Percentiles rank a stretch among this genome's conserved stretches.
Evolutionary conservation across 352 stramenopile genomes (phyloP).

Genomic region (Pythium pyrilobum): DNA sequence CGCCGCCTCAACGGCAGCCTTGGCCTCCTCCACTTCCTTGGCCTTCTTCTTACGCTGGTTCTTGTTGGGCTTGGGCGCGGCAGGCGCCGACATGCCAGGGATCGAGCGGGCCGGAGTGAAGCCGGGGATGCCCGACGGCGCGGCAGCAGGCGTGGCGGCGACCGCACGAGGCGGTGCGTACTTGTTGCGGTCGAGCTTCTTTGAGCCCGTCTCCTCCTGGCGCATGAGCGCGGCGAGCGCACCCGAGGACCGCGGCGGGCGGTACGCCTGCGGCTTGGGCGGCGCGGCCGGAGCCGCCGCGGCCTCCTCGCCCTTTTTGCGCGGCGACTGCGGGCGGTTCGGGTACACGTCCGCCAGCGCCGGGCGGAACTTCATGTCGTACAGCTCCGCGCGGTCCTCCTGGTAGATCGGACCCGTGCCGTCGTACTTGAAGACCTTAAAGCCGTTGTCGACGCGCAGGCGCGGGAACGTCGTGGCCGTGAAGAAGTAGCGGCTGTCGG

Average conservation of each 20-base stretch:
- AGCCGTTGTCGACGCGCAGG: constrained; percentile 98
- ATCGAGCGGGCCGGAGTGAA: constrained; percentile 43
- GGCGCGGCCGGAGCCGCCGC: constrained; percentile 37
- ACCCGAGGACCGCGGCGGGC: constrained; percentile 81
- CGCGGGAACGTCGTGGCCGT: constrained; percentile 96
- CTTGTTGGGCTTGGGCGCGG: constrained; percentile 71
- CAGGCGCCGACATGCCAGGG: constrained; percentile 52
- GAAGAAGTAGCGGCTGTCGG: constrained; percentile 93
- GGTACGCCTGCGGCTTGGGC: constrained; percentile 79
- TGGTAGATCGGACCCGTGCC: constrained; percentile 85
- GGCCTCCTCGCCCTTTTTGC: constrained; percentile 54
- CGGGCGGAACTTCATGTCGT: constrained; percentile 85
- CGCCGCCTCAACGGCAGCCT: constrained; percentile 54
- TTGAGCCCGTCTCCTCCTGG: constrained; percentile 72
- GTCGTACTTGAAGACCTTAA: constrained; percentile 97
- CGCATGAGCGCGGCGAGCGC: constrained; percentile 93
- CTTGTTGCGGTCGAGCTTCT: constrained; percentile 85
- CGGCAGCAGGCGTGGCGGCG: neutral
- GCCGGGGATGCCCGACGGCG: constrained; percentile 32
- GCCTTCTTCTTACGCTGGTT: constrained; percentile 81
- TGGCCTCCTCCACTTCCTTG: constrained; percentile 63
- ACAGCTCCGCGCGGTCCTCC: constrained; percentile 79
- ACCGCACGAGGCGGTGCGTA: constrained; percentile 50
- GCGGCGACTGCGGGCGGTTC: constrained; percentile 83
- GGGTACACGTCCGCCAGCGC: constrained; percentile 73